Evolutionary conservation across 2,329 filamentous ascomycete genomes (phyloP).

Genomic region (Alternaria triticina): DNA sequence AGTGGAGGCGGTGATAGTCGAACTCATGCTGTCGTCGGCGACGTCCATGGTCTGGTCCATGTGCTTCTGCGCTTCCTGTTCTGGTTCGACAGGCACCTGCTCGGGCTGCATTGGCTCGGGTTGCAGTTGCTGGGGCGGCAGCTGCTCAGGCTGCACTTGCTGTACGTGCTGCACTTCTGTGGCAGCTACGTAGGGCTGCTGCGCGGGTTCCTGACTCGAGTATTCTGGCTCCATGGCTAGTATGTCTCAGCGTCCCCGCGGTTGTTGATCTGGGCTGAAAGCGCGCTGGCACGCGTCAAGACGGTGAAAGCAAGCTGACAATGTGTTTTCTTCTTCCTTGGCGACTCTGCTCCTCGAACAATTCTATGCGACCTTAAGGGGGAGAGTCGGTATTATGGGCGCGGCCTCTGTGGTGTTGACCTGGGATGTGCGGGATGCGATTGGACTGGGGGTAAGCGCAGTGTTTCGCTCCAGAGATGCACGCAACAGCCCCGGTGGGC

Average conservation of each 20-base stretch:
- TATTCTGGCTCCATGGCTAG: neutral
- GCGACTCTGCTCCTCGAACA: neutral
- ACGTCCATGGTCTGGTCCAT: conserved; percentile 47
- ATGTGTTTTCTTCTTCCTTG: conserved; percentile 2
- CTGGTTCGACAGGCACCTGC: conserved; percentile 9
- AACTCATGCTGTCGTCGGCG: conserved; percentile 56
- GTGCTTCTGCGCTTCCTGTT: conserved; percentile 39
- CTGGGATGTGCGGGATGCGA: conserved; percentile 23
- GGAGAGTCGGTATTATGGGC: neutral
- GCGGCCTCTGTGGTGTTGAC: conserved; percentile 16
- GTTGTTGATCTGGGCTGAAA: conserved; percentile 31
- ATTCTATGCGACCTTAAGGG: neutral
- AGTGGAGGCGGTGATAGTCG: conserved; percentile 53
- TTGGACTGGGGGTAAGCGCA: conserved; percentile 13
- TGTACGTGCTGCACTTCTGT: conserved; percentile 22
- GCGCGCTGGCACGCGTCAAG: conserved; percentile 37
- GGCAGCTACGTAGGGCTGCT: conserved; percentile 7
- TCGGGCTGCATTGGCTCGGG: conserved; percentile 21
- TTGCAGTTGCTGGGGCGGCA: conserved; percentile 30
- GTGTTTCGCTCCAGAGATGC: conserved; percentile 4
- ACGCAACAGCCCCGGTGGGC: neutral
- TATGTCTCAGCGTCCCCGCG: conserved; percentile 12
- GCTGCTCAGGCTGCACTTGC: conserved; percentile 20
- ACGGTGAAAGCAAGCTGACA: neutral
- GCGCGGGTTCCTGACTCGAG: conserved; percentile 20